Evolutionary conservation across 495 filamentous ascomycete genomes (phyloP).

Genomic region (Penicillium robsamsonii): DNA sequence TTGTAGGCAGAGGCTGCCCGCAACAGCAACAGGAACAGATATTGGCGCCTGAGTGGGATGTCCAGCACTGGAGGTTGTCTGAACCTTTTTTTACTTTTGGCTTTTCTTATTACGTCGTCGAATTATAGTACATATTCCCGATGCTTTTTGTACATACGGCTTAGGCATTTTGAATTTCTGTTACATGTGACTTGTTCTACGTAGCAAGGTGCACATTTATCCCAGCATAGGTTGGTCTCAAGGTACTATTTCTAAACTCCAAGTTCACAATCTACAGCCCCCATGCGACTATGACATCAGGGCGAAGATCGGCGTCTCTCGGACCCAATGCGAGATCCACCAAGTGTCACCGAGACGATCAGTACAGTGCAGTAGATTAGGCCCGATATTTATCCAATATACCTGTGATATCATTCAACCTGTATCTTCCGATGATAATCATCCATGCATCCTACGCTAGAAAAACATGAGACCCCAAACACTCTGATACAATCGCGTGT

Average conservation of each 20-base stretch:
- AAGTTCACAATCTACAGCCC: background rate
- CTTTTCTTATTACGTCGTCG: background rate
- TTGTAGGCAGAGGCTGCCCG: background rate
- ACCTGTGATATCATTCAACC: slow-evolving; percentile 1
- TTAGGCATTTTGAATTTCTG: slow-evolving; percentile 4
- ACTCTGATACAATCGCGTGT: background rate
- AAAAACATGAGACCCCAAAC: background rate
- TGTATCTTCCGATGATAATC: background rate
- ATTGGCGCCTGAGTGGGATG: background rate
- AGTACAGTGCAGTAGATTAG: background rate
- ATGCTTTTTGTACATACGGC: slow-evolving; percentile 6
- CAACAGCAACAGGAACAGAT: background rate
- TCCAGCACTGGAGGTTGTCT: slow-evolving; percentile 3
- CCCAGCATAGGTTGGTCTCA: background rate
- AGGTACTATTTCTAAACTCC: background rate
- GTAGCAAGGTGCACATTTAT: background rate
- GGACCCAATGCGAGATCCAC: background rate
- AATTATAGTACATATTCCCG: slow-evolving; percentile 4
- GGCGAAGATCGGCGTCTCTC: background rate
- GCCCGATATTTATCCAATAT: background rate
- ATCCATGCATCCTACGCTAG: background rate
- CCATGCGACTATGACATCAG: background rate
- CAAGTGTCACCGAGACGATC: background rate
- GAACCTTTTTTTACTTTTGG: background rate
- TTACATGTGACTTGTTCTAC: background rate